phyloP scores from a whole-genome alignment of 129 eudicot species.

The Tanacetum coccineum region DNA sequence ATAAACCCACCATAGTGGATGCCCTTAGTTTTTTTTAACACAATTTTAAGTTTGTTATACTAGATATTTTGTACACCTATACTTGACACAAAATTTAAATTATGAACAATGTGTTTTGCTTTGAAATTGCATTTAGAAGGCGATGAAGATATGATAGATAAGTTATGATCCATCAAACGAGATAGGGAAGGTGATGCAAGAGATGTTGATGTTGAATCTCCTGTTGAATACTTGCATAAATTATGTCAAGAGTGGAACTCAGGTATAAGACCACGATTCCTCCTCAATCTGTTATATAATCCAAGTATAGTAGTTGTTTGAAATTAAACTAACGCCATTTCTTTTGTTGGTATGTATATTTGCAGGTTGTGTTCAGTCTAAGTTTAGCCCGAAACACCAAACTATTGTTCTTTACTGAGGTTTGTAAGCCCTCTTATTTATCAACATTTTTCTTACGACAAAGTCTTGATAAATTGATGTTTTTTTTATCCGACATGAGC shows the following conservation, averaged over 20 bases:
- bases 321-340: too few relatives aligned
- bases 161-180: constrained; percentile 54
- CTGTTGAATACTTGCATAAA: constrained; percentile 63
- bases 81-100: too few relatives aligned
- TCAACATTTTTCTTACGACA: constrained; percentile 2
- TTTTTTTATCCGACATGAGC: neutral
- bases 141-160: constrained; percentile 50
- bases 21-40: too few relatives aligned
- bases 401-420: constrained; percentile 73
- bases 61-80: too few relatives aligned
- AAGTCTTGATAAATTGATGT: neutral
- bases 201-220: constrained; percentile 50
- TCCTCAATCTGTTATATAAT: too few relatives aligned
- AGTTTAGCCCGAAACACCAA: constrained; percentile 45
- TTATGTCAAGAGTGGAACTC: constrained; percentile 71
- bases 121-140: constrained; percentile 38
- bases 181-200: constrained; percentile 56
- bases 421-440: constrained; percentile 9
- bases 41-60: too few relatives aligned
- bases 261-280: constrained; percentile 45
- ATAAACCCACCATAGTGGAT: too few relatives aligned
- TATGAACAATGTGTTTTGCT: neutral
- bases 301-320: too few relatives aligned
- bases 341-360: constrained; percentile 9
- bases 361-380: constrained; percentile 70